Percentiles rank a stretch among this genome's conserved stretches.
phyloP scores from a whole-genome alignment of 2,329 filamentous ascomycete genomes.

The Ramularia endophylla region DNA sequence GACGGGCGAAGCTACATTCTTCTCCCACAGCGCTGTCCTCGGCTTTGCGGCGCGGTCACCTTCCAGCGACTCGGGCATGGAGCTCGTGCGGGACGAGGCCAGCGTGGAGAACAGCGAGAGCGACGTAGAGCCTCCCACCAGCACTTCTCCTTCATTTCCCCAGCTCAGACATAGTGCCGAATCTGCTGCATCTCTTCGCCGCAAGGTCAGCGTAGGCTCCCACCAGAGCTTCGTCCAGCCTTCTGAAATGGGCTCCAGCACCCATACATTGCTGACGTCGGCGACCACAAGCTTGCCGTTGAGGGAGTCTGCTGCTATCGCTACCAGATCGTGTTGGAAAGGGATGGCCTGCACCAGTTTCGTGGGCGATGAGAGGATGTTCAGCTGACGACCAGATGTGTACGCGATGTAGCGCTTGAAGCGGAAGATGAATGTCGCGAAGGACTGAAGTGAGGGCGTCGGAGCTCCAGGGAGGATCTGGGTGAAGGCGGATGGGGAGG shows the following conservation, averaged over 20 bases:
- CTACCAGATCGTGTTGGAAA: constrained; percentile 56
- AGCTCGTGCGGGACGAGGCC: constrained; percentile 24
- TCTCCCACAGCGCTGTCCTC: constrained; percentile 59
- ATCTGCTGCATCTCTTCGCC: constrained; percentile 39
- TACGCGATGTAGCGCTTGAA: constrained; percentile 71
- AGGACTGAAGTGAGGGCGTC: constrained; percentile 68
- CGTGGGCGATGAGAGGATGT: constrained; percentile 70
- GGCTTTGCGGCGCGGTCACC: constrained; percentile 41
- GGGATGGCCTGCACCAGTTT: constrained; percentile 75
- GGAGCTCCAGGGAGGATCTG: constrained; percentile 70
- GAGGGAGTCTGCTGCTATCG: constrained; percentile 72
- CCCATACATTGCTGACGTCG: constrained; percentile 59
- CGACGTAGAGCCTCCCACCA: constrained; percentile 62
- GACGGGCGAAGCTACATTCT: constrained; percentile 63
- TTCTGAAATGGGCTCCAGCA: constrained; percentile 73
- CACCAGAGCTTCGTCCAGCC: constrained; percentile 69
- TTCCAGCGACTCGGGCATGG: constrained; percentile 16
- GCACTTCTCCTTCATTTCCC: constrained; percentile 78
- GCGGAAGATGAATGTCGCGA: constrained; percentile 69
- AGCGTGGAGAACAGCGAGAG: constrained; percentile 64
- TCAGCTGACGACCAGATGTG: constrained; percentile 80
- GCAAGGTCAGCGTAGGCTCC: constrained; percentile 58
- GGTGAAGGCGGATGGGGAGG: constrained; percentile 18
- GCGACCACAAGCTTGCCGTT: constrained; percentile 81
- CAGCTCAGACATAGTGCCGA: constrained; percentile 66